Evolutionary conservation across 257 asterid genomes (phyloP).

Genomic region (Ehretia macrophylla): DNA sequence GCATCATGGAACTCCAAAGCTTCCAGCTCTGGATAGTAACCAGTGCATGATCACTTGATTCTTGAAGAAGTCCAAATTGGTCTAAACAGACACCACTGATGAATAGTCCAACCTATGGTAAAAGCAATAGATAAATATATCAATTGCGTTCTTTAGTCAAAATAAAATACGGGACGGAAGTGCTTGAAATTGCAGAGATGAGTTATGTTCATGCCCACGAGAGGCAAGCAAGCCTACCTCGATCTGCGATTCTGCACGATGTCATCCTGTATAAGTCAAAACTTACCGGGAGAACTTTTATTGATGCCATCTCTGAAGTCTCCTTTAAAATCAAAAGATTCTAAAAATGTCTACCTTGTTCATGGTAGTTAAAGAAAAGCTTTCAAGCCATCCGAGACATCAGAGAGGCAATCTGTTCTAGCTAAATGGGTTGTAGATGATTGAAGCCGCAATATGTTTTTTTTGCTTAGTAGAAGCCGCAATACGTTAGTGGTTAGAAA

Average conservation of each 20-base stretch:
- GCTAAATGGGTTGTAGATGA: too few relatives aligned
- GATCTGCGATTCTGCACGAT: conserved; percentile 28
- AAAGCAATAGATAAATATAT: conserved; percentile 44
- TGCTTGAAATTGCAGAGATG: conserved; percentile 35
- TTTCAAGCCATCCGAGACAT: too few relatives aligned
- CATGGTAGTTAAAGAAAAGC: too few relatives aligned
- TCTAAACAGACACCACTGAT: conserved; percentile 43
- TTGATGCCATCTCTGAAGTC: not conserved
- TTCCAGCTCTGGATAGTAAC: conserved; percentile 48
- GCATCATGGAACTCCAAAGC: conserved; percentile 52
- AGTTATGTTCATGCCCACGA: conserved; percentile 35
- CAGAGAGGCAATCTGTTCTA: too few relatives aligned
- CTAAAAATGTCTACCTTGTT: not conserved
- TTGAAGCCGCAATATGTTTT: too few relatives aligned
- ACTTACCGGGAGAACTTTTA: conserved; percentile 3
- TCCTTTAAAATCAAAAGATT: not conserved
- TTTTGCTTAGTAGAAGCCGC: too few relatives aligned
- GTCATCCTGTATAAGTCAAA: conserved; percentile 33
- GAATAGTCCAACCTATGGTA: conserved; percentile 57
- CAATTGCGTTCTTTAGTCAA: conserved; percentile 35
- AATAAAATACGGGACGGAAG: conserved; percentile 30
- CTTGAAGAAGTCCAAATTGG: conserved; percentile 44
- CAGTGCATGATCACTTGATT: conserved; percentile 35
- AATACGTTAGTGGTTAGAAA: too few relatives aligned
- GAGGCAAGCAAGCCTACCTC: conserved; percentile 65